A percentile compares a stretch with the other conserved stretches of the same genome.
phyloP scores from a whole-genome alignment of 169 alveolate genomes.

The Cryptosporidium ubiquitum region DNA sequence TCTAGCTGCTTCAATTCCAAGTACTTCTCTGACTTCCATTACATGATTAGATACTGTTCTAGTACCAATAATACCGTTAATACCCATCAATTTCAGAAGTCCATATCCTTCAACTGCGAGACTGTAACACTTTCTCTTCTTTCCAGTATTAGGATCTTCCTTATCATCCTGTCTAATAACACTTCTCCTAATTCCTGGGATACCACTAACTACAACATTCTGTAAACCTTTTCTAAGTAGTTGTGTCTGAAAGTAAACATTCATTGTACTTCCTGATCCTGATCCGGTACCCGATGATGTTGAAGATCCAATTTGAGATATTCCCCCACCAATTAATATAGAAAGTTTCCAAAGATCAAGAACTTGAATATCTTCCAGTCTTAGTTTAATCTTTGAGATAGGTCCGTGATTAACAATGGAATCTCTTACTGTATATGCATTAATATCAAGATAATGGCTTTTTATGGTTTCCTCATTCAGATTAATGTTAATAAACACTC shows the following conservation, averaged over 20 bases:
- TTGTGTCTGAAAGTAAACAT: slow-evolving; percentile 83
- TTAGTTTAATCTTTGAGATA: slow-evolving; percentile 87
- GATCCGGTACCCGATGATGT: neutral
- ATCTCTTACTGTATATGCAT: slow-evolving; percentile 85
- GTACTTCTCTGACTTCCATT: slow-evolving; percentile 90
- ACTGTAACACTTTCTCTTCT: slow-evolving; percentile 75
- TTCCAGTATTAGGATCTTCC: slow-evolving; percentile 31
- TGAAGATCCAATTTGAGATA: neutral
- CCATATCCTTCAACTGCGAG: slow-evolving; percentile 95
- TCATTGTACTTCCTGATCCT: slow-evolving; percentile 88
- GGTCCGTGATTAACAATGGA: slow-evolving; percentile 84
- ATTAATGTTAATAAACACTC: slow-evolving; percentile 89
- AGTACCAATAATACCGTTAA: slow-evolving; percentile 91
- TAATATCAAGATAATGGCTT: slow-evolving; percentile 86
- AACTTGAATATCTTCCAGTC: slow-evolving; percentile 77
- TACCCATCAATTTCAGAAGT: slow-evolving; percentile 90
- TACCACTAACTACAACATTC: slow-evolving; percentile 77
- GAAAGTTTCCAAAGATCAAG: slow-evolving; percentile 70
- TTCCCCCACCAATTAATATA: slow-evolving; percentile 72
- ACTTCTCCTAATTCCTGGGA: slow-evolving; percentile 80
- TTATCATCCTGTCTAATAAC: slow-evolving; percentile 78
- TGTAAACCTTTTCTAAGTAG: slow-evolving; percentile 77
- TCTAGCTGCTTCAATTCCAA: slow-evolving; percentile 98
- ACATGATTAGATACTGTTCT: slow-evolving; percentile 93
- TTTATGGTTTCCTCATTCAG: slow-evolving; percentile 87